phyloP scores from a whole-genome alignment of 2,329 filamentous ascomycete species.

The Cladosporium phlei region DNA sequence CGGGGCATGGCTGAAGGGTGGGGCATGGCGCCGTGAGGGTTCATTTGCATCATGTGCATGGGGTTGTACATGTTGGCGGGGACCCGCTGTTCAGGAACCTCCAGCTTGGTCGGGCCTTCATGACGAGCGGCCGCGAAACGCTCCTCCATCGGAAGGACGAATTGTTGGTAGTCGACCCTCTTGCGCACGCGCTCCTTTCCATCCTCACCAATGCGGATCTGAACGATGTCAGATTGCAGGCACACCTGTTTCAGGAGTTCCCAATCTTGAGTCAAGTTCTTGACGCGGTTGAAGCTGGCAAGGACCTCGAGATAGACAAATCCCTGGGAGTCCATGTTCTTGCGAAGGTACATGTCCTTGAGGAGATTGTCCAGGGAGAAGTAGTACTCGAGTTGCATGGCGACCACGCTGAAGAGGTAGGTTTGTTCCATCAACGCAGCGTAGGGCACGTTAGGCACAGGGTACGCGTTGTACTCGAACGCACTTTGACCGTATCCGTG shows the following conservation, averaged over 20 bases:
- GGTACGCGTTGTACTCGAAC: conserved; percentile 39
- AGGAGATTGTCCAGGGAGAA: conserved; percentile 93
- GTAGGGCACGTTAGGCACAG: conserved; percentile 49
- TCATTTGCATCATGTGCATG: conserved; percentile 1
- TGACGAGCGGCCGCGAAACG: conserved; percentile 70
- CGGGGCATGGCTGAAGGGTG: not conserved
- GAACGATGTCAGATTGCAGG: conserved; percentile 65
- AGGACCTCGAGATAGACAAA: conserved; percentile 80
- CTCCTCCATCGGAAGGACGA: conserved; percentile 66
- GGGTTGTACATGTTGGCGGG: too few relatives aligned
- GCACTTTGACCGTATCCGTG: conserved; percentile 50
- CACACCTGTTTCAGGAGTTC: conserved; percentile 72
- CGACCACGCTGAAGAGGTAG: conserved; percentile 54
- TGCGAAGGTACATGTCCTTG: conserved; percentile 84
- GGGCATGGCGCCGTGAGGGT: not conserved
- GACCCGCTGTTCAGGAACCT: conserved; percentile 32
- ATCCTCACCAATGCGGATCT: conserved; percentile 71
- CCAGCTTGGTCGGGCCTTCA: conserved; percentile 56
- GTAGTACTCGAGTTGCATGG: conserved; percentile 74
- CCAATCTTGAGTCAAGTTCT: conserved; percentile 64
- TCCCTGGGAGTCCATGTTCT: conserved; percentile 91
- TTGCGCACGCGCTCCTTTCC: conserved; percentile 73
- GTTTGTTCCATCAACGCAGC: conserved; percentile 55
- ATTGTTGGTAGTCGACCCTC: conserved; percentile 71
- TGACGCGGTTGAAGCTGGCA: conserved; percentile 80